phyloP scores from a whole-genome alignment of 2,329 filamentous ascomycete genomes.

The Colletotrichum destructivum region DNA sequence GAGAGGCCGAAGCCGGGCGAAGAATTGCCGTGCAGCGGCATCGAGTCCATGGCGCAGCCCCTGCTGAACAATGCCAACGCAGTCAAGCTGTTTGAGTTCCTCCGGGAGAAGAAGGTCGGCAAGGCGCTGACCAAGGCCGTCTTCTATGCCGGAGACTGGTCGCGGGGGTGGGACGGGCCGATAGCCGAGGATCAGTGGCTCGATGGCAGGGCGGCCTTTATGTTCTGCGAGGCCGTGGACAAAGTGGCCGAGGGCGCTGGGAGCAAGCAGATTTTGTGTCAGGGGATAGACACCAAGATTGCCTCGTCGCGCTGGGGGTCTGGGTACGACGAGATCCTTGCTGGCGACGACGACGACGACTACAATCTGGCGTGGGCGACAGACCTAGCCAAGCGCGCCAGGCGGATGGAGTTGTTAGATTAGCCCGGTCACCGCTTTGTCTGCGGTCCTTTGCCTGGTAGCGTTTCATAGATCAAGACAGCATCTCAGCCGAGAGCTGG shows the following conservation, averaged over 20 bases:
- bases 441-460: no score
- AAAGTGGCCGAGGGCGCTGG: not conserved
- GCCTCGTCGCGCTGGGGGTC: not conserved
- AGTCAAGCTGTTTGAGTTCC: not conserved
- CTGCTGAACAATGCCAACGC: not conserved
- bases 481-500: not conserved
- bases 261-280: not conserved
- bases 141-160: constrained; percentile 27
- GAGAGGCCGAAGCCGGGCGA: not conserved
- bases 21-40: not conserved
- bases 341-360: accelerated
- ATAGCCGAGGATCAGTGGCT: constrained; percentile 1
- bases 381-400: not conserved
- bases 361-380: not conserved
- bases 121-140: not conserved
- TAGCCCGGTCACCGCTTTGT: not conserved
- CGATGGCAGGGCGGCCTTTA: not conserved
- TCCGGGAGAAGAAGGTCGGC: constrained; percentile 3
- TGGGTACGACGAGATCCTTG: not conserved
- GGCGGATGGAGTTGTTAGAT: not conserved
- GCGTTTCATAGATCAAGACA: not conserved
- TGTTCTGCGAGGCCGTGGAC: not conserved
- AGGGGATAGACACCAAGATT: not conserved
- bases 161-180: constrained; percentile 18
- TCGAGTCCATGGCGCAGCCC: constrained; percentile 12